phyloP scores from a whole-genome alignment of 2,329 filamentous ascomycete genomes.

The Epichloe elymi region DNA sequence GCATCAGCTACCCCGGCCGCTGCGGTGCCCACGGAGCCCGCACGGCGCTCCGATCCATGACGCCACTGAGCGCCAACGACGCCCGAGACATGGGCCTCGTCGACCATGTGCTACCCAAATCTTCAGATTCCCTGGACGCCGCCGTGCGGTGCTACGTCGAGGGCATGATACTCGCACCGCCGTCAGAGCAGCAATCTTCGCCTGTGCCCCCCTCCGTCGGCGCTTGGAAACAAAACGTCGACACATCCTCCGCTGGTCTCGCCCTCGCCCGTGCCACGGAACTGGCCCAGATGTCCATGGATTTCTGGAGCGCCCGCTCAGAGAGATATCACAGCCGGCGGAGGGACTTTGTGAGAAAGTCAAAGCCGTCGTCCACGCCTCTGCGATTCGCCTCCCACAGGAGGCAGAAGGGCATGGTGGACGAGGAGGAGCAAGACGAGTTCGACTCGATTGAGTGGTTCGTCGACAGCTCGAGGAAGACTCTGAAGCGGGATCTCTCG shows the following conservation, averaged over 20 bases:
- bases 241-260: conserved; percentile 19
- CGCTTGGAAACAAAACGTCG: conserved; percentile 22
- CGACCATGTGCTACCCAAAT: conserved; percentile 24
- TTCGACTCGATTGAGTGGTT: conserved; percentile 18
- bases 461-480: conserved; percentile 2
- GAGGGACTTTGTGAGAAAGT: conserved; percentile 26
- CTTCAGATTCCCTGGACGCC: conserved; percentile 19
- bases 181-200: not conserved
- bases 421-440: conserved; percentile 24
- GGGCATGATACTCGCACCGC: conserved; percentile 9
- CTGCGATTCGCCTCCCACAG: conserved; percentile 26
- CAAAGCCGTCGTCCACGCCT: conserved; percentile 22
- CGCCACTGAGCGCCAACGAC: conserved; percentile 23
- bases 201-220: not conserved
- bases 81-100: conserved; percentile 25
- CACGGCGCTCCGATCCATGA: conserved; percentile 22
- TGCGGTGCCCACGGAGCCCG: conserved; percentile 20
- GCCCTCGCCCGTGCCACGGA: conserved; percentile 21
- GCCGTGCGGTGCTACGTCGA: conserved; percentile 22
- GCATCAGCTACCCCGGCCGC: conserved; percentile 24
- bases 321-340: conserved; percentile 24
- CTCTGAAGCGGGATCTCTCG: conserved; percentile 1
- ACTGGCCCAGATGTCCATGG: conserved; percentile 27
- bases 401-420: conserved; percentile 10
- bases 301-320: conserved; percentile 27